phyloP scores from a whole-genome alignment of 306 rosid species.

The Quercus parvula region DNA sequence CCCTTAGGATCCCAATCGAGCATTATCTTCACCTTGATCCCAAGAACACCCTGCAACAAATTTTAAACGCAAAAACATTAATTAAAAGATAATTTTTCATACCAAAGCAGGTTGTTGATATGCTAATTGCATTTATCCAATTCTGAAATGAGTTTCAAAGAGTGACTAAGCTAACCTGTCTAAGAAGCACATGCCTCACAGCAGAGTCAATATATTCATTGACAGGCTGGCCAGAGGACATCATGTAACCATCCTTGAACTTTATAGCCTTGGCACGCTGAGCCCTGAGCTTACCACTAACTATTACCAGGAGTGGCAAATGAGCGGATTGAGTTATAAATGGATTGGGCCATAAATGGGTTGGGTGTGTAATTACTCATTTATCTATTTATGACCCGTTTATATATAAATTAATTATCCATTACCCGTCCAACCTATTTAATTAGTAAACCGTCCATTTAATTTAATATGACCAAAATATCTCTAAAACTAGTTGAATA shows the following conservation, averaged over 20 bases:
- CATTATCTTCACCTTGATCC: slow-evolving; percentile 75
- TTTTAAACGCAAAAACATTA: background rate
- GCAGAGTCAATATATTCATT: slow-evolving; percentile 45
- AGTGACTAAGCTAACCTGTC: slow-evolving; percentile 34
- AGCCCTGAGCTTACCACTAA: slow-evolving; percentile 53
- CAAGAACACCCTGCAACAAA: slow-evolving; percentile 55
- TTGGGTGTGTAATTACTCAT: too few relatives aligned
- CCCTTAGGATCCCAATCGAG: slow-evolving; percentile 84
- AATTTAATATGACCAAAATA: too few relatives aligned
- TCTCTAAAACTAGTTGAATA: too few relatives aligned
- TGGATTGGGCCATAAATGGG: too few relatives aligned
- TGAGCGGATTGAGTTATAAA: too few relatives aligned
- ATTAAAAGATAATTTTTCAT: too few relatives aligned
- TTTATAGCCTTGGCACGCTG: slow-evolving; percentile 53
- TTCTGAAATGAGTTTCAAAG: background rate
- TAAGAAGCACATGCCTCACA: slow-evolving; percentile 47
- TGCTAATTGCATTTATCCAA: background rate
- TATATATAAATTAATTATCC: too few relatives aligned
- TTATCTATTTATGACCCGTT: too few relatives aligned
- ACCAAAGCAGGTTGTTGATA: background rate
- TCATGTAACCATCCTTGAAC: slow-evolving; percentile 57
- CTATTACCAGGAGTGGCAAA: slow-evolving; percentile 33
- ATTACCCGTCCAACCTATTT: too few relatives aligned
- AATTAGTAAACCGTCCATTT: too few relatives aligned
- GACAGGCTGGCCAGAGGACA: slow-evolving; percentile 45